Evolutionary conservation across 2,329 filamentous ascomycete species (phyloP).

Genomic region (Cercospora sp.): DNA sequence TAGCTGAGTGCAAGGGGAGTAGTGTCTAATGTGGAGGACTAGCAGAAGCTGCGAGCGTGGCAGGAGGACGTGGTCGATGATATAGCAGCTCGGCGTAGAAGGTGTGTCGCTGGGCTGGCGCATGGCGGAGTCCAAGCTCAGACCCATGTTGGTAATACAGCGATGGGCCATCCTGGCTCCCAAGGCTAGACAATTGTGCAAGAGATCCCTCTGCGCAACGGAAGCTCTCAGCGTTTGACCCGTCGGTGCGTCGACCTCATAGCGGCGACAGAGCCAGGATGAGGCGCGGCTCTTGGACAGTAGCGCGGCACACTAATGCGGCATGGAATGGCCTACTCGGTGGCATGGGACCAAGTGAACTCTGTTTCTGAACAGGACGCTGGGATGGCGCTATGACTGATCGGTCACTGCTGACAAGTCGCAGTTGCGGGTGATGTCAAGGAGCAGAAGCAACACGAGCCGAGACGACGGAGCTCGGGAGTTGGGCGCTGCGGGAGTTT

Average conservation of each 20-base stretch:
- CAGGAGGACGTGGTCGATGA: constrained; percentile 5
- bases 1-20: background rate
- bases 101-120: background rate
- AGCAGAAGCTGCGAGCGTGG: background rate
- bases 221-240: constrained; percentile 14
- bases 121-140: constrained; percentile 3
- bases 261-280: constrained; percentile 9
- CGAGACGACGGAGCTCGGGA: constrained; percentile 12
- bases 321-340: constrained; percentile 4
- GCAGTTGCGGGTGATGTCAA: background rate
- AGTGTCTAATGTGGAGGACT: background rate
- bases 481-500: background rate
- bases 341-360: constrained; percentile 11
- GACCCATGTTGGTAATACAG: constrained; percentile 11
- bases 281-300: constrained; percentile 15
- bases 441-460: constrained; percentile 9
- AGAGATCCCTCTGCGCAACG: constrained; percentile 4
- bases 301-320: constrained; percentile 10
- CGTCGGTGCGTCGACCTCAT: constrained; percentile 13
- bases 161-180: constrained; percentile 5
- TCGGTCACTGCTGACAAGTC: constrained; percentile 8
- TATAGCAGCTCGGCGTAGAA: background rate
- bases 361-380: constrained; percentile 15
- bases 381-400: constrained; percentile 6
- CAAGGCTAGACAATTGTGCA: constrained; percentile 13